Evolutionary conservation across 768 basidiomycete species (phyloP).

Genomic region (Suillus alpinus): DNA sequence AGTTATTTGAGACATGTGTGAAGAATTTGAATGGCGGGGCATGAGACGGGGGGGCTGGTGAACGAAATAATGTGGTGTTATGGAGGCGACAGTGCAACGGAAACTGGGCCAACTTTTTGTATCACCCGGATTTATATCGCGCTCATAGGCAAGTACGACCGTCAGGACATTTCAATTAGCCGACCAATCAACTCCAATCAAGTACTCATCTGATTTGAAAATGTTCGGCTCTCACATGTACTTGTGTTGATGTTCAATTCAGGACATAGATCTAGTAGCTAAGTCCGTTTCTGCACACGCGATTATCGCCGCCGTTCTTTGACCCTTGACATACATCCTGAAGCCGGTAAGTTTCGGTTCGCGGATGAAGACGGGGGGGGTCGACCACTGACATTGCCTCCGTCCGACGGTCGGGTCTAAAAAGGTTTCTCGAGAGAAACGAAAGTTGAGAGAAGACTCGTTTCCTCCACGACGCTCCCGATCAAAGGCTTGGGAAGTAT

Average conservation of each 20-base stretch:
- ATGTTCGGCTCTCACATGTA: constrained; percentile 29
- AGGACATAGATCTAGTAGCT: constrained; percentile 22
- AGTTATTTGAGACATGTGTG: constrained; percentile 58
- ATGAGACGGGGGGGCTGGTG: constrained; percentile 10
- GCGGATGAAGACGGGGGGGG: constrained; percentile 5
- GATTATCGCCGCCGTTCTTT: constrained; percentile 13
- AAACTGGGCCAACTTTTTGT: constrained; percentile 17
- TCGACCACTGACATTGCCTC: constrained; percentile 17
- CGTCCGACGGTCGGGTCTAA: constrained; percentile 14
- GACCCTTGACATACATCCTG: neutral
- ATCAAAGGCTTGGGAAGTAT: constrained; percentile 19
- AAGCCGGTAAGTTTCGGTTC: constrained; percentile 4
- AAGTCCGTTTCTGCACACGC: constrained; percentile 21
- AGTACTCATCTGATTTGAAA: constrained; percentile 33
- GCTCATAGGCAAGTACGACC: constrained; percentile 27
- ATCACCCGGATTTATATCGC: constrained; percentile 31
- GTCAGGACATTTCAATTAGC: constrained; percentile 21
- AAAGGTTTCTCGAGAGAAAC: constrained; percentile 15
- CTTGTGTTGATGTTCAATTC: constrained; percentile 26
- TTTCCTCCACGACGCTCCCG: constrained; percentile 20
- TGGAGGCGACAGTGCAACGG: constrained; percentile 10
- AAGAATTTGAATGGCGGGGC: constrained; percentile 30
- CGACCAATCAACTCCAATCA: constrained; percentile 27
- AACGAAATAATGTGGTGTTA: constrained; percentile 11
- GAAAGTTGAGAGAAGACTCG: constrained; percentile 13